These are phyloP conservation scores for Trichosporon inkin DNA, from an alignment of 1,284 basidiomycete species.

Conservation along the genomic window DNA sequence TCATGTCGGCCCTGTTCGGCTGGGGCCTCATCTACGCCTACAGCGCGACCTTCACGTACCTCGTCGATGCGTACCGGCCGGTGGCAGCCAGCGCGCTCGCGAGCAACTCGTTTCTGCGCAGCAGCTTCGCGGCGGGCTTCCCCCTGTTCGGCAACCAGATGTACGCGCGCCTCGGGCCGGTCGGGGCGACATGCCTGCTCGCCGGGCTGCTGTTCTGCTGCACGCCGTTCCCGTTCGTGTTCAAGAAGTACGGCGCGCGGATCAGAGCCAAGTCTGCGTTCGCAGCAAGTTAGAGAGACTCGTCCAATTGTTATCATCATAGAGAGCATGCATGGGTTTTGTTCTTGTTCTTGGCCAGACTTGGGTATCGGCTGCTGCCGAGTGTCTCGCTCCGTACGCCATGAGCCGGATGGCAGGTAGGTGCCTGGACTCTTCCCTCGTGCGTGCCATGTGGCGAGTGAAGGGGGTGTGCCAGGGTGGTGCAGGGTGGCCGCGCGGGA, in stretches of 20 bases:
- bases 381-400: too few relatives aligned
- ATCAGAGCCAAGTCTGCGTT: constrained; percentile 25
- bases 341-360: too few relatives aligned
- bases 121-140: constrained; percentile 65
- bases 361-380: too few relatives aligned
- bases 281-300: background rate
- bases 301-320: too few relatives aligned
- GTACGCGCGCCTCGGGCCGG: constrained; percentile 58
- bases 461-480: too few relatives aligned
- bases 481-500: background rate
- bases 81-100: constrained; percentile 74
- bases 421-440: too few relatives aligned
- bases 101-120: constrained; percentile 64
- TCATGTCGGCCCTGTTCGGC: constrained; percentile 41
- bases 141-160: constrained; percentile 55
- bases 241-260: constrained; percentile 43
- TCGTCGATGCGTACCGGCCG: constrained; percentile 61
- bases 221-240: constrained; percentile 63
- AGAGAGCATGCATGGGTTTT: too few relatives aligned
- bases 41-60: constrained; percentile 62
- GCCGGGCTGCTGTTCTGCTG: constrained; percentile 65
- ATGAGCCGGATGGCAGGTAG: too few relatives aligned
- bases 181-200: constrained; percentile 70
- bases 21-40: constrained; percentile 58
- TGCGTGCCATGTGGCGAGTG: background rate